These are phyloP conservation scores for Cyberlindnera samutprakarnensis DNA, from an alignment of 805 yeast genomes.

Conservation along the genomic window DNA sequence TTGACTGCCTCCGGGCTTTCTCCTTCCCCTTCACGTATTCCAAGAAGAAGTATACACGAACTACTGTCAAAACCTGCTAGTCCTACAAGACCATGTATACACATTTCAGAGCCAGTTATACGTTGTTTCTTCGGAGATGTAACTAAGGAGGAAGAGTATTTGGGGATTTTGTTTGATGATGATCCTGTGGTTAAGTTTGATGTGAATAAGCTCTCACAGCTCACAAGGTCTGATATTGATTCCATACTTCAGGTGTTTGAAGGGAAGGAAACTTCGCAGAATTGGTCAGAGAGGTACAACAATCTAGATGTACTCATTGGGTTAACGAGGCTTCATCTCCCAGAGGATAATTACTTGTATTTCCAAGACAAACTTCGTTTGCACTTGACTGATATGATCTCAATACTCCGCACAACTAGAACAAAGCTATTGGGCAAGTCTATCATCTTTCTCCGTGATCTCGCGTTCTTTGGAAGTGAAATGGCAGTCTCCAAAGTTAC, in stretches of 20 bases:
- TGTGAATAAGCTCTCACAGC: slow-evolving; percentile 2
- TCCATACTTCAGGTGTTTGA: slow-evolving; percentile 3
- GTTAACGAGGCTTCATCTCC: slow-evolving; percentile 13
- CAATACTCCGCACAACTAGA: slow-evolving; percentile 11
- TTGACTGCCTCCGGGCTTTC: no score
- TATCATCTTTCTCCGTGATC: slow-evolving; percentile 18
- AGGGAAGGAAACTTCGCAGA: slow-evolving; percentile 17
- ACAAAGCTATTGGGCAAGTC: slow-evolving; percentile 12
- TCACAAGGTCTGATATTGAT: slow-evolving; percentile 9
- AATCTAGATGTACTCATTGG: slow-evolving; percentile 17
- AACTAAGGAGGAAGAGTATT: slow-evolving; percentile 8
- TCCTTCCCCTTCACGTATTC: no score
- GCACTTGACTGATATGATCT: slow-evolving; percentile 13
- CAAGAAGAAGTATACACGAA: no score
- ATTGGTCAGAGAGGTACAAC: slow-evolving; percentile 14
- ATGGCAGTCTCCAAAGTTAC: slow-evolving; percentile 9
- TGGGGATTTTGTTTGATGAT: slow-evolving; percentile 12
- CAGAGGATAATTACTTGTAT: slow-evolving; percentile 6
- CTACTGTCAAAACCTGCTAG: background rate
- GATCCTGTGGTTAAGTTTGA: slow-evolving; percentile 13
- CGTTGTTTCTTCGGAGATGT: slow-evolving; percentile 3
- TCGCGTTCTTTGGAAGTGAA: slow-evolving; percentile 16
- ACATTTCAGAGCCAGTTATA: slow-evolving; percentile 4
- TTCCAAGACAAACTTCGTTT: slow-evolving; percentile 11
- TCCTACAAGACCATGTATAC: background rate